Evolutionary conservation across 495 filamentous ascomycete species (phyloP).

Genomic region (Lophiotrema nucula): DNA sequence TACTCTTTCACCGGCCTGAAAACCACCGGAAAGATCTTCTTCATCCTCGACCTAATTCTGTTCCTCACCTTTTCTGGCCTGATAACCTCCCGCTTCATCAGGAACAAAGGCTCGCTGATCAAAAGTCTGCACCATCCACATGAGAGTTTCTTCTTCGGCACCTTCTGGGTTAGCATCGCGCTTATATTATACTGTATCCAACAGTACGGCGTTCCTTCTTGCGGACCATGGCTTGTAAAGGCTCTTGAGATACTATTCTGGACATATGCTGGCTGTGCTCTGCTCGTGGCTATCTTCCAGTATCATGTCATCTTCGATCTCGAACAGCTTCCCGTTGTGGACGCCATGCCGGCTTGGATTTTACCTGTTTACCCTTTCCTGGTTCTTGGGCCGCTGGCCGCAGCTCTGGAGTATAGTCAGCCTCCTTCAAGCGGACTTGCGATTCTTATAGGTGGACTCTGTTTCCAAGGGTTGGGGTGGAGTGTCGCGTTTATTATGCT

Average conservation of each 20-base stretch:
- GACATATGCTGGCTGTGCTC: constrained; percentile 49
- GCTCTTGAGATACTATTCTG: constrained; percentile 52
- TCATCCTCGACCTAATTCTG: constrained; percentile 52
- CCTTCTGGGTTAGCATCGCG: constrained; percentile 32
- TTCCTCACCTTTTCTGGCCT: constrained; percentile 54
- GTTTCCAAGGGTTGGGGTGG: constrained; percentile 54
- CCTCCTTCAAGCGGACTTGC: constrained; percentile 43
- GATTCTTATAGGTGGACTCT: constrained; percentile 52
- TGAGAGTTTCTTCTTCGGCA: constrained; percentile 31
- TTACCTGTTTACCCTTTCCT: constrained; percentile 58
- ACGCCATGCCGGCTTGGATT: constrained; percentile 55
- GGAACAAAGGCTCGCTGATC: constrained; percentile 5
- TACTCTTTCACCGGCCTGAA: constrained; percentile 33
- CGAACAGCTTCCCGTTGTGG: constrained; percentile 40
- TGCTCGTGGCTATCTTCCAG: constrained; percentile 48
- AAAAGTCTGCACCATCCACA: constrained; percentile 31
- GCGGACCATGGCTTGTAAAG: constrained; percentile 42
- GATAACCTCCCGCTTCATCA: constrained; percentile 45
- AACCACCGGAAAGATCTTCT: constrained; percentile 43
- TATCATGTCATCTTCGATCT: constrained; percentile 55
- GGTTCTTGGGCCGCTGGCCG: constrained; percentile 53
- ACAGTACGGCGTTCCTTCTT: constrained; percentile 28
- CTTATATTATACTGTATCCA: constrained; percentile 30
- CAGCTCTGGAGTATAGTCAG: constrained; percentile 44
- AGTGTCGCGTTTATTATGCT: constrained; percentile 53